Base-by-base conservation (phyloP, 2,329 filamentous ascomycete species). In the Zymoseptoria tritici region DNA sequence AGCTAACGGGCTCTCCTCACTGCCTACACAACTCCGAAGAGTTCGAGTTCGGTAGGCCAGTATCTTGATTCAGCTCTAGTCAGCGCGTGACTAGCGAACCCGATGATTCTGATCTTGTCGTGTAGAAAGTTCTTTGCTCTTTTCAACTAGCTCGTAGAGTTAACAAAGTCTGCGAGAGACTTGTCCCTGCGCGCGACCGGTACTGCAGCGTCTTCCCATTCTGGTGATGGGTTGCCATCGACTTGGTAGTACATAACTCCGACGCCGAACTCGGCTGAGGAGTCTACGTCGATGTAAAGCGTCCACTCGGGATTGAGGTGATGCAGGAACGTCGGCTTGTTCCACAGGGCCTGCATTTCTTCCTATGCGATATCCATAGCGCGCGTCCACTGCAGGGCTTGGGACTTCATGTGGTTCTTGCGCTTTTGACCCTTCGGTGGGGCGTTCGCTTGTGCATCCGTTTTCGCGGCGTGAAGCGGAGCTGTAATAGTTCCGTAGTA, bases 231-330 rank as follows among this genome's bases (percentile, higher is more conserved):
- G 21, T 56, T 22, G 4, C 54, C 20, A 24, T 56, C 13, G 1
- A 56, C 22, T 19, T 56, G 51, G 54, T 56, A 55, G 42, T 49
- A 49, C 26, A 56, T 56, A 4, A 56, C 46, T 6, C 54, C 19
- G 16, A 56, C 42, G 9, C 54, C n/a, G n/a, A 24, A 53, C 9
- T 53, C 9, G 4, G 29, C 22, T 26, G 16, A 26, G 7, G 54
- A 49, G 54, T 56, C 54, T 56, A 56, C 42, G 42, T 56, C 54
- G 20, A 56, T 49, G 19, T 56, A 56, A 11, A 56, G 20, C 3
- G 19, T 50, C 22, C 51, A 49, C 3, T 21, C n/a, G 19, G 54
- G 42, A 42, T 56, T 26, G 16, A 50, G 42, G 26, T 56, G 51
- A 26, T 56, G 50, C 1, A 50, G 19, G n/a, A 56, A 56, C 2